phyloP scores from a whole-genome alignment of 2,329 filamentous ascomycete species.

The Aspergillus sp. region DNA sequence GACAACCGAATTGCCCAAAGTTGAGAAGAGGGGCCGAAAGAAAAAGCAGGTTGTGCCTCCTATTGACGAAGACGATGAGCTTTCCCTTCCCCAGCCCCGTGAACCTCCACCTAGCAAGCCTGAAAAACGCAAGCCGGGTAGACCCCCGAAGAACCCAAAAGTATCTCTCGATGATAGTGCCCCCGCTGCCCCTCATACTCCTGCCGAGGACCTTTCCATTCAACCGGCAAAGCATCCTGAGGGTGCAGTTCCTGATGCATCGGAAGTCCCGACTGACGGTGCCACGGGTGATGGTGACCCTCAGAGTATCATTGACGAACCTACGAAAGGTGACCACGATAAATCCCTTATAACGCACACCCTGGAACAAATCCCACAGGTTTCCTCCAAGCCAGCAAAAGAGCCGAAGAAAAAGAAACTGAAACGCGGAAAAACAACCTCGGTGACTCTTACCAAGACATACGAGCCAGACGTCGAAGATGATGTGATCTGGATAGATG shows the following conservation, averaged over 20 bases:
- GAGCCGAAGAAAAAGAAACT: slow-evolving; percentile 43
- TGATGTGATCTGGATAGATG: slow-evolving; percentile 44
- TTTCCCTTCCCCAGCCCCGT: slow-evolving; percentile 17
- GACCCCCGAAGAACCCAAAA: slow-evolving; percentile 18
- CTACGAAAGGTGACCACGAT: background rate
- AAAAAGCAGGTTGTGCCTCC: slow-evolving; percentile 29
- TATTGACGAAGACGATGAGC: slow-evolving; percentile 31
- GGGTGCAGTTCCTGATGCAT: background rate
- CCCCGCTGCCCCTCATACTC: background rate
- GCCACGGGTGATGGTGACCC: background rate
- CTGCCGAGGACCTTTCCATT: background rate
- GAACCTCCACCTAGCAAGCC: slow-evolving; percentile 5
- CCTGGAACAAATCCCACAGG: background rate
- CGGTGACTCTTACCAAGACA: slow-evolving; percentile 31
- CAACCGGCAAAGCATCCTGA: background rate
- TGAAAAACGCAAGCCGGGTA: slow-evolving; percentile 22
- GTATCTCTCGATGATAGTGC: background rate
- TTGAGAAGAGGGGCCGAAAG: slow-evolving; percentile 30
- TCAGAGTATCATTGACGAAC: background rate
- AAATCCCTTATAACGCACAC: background rate
- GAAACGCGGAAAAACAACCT: slow-evolving; percentile 46
- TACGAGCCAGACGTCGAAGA: slow-evolving; percentile 35
- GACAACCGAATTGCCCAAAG: slow-evolving; percentile 20
- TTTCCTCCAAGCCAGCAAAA: slow-evolving; percentile 17
- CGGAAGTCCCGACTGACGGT: background rate